Conservation (phyloP, 2,329 filamentous ascomycete genomes). For the Emydomyces testavorans region DNA sequence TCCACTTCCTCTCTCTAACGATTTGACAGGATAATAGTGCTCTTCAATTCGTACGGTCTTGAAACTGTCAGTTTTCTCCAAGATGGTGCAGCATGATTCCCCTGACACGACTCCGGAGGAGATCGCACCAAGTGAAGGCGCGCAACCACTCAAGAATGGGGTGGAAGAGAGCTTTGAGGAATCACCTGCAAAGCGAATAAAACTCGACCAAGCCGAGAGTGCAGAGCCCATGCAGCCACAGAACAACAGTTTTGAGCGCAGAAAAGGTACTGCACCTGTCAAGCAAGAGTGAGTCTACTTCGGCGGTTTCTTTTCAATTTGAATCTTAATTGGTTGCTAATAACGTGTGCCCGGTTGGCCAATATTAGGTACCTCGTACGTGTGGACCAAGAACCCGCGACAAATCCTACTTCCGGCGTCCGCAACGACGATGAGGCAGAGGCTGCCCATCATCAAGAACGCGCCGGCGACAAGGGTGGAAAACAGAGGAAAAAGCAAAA, state of each 20-base stretch:
- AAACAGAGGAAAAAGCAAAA: constrained; percentile 41
- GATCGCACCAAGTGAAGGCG: not conserved
- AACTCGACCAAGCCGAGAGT: constrained; percentile 30
- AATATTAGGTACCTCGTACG: constrained; percentile 1
- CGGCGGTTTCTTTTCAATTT: not conserved
- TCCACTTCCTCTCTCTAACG: too few relatives aligned
- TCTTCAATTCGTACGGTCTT: too few relatives aligned
- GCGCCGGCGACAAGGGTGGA: constrained; percentile 25
- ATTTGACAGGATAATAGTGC: too few relatives aligned
- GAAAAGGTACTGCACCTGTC: constrained; percentile 55
- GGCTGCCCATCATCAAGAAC: constrained; percentile 39
- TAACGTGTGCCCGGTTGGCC: constrained; percentile 1
- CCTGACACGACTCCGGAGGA: not conserved
- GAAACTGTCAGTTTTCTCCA: not conserved
- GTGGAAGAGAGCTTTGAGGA: constrained; percentile 8
- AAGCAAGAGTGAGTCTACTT: constrained; percentile 53
- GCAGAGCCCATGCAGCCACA: constrained; percentile 19
- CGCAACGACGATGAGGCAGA: constrained; percentile 49
- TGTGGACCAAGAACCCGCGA: constrained; percentile 3
- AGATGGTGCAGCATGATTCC: not conserved
- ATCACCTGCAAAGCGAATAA: constrained; percentile 48
- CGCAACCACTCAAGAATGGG: not conserved
- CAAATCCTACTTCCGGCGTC: constrained; percentile 17
- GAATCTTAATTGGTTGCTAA: not conserved
- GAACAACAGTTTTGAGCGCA: constrained; percentile 25